Evolutionary conservation across 2,329 filamentous ascomycete genomes (phyloP).

Genomic region (Trichothecium roseum): DNA sequence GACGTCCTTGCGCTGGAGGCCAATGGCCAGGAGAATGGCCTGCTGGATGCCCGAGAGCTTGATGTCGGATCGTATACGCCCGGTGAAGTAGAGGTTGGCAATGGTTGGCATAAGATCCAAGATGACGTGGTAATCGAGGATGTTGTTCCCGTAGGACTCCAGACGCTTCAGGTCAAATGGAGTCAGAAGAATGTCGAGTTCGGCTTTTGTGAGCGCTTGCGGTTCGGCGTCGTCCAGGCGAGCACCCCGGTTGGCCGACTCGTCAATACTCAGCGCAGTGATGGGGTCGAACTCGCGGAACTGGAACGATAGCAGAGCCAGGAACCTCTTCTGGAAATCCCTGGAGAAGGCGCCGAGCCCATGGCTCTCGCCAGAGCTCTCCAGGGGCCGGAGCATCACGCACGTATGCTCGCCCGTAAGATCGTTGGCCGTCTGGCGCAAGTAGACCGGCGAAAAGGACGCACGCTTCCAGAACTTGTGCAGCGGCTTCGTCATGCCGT

Average conservation of each 20-base stretch:
- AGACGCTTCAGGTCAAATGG: conserved; percentile 93
- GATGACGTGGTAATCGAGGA: conserved; percentile 96
- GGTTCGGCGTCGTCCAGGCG: conserved; percentile 52
- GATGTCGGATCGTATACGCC: conserved; percentile 56
- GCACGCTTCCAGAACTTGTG: conserved; percentile 97
- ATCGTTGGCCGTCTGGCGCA: conserved; percentile 91
- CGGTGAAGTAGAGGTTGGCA: conserved; percentile 75
- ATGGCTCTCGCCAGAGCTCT: conserved; percentile 54
- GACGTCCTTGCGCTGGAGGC: conserved; percentile 81
- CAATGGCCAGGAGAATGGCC: conserved; percentile 79
- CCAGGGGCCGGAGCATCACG: conserved; percentile 85
- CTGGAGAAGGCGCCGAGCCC: conserved; percentile 88
- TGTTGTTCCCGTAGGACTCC: conserved; percentile 91
- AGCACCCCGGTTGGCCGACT: conserved; percentile 67
- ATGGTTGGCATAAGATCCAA: conserved; percentile 82
- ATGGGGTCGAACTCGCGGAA: conserved; percentile 74
- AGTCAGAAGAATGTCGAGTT: conserved; percentile 69
- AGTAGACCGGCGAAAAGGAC: conserved; percentile 78
- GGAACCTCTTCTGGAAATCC: conserved; percentile 92
- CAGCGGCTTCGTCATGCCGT: conserved; percentile 75
- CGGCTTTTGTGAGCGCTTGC: conserved; percentile 55
- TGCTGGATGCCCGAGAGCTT: conserved; percentile 75
- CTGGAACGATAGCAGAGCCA: conserved; percentile 81
- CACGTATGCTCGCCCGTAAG: conserved; percentile 95
- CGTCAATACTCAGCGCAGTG: conserved; percentile 76